These are phyloP conservation scores for Myxozyma monticola DNA, from an alignment of 805 yeast species.

Conservation along the genomic window DNA sequence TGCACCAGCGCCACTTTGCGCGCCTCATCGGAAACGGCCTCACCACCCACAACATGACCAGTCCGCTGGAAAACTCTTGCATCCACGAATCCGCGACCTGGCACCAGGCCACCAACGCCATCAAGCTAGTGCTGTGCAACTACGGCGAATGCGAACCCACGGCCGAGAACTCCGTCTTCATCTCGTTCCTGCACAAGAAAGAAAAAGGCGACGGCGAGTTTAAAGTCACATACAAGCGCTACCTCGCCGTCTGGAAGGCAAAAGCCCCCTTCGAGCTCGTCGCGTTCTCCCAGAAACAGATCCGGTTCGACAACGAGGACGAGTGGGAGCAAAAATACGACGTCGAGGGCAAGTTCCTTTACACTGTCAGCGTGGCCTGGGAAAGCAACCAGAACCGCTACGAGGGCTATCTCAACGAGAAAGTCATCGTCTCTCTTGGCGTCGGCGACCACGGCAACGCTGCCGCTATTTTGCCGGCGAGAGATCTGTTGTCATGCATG, in stretches of 20 bases:
- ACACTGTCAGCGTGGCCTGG: constrained; percentile 28
- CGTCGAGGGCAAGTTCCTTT: constrained; percentile 28
- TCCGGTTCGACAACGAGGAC: constrained; percentile 28
- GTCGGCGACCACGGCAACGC: constrained; percentile 30
- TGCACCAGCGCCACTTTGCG: constrained; percentile 21
- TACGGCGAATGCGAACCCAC: constrained; percentile 27
- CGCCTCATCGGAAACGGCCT: constrained; percentile 29
- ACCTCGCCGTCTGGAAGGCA: constrained; percentile 25
- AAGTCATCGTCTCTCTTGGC: constrained; percentile 21
- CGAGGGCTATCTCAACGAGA: constrained; percentile 29
- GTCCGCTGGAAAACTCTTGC: constrained; percentile 23
- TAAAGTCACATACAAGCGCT: constrained; percentile 25
- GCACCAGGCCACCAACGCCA: constrained; percentile 31
- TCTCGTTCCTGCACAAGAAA: constrained; percentile 25
- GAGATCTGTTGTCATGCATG: constrained; percentile 24
- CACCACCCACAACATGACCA: constrained; percentile 25
- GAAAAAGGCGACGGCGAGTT: constrained; percentile 6
- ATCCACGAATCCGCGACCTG: constrained; percentile 22
- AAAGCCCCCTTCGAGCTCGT: constrained; percentile 24
- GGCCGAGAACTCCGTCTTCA: constrained; percentile 25
- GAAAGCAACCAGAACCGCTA: constrained; percentile 24
- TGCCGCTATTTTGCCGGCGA: constrained; percentile 25
- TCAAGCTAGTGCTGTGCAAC: constrained; percentile 25
- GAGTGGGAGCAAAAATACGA: constrained; percentile 27
- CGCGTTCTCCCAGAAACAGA: constrained; percentile 11